Conservation (phyloP, 495 filamentous ascomycete species). For the Tuber magnatum region DNA sequence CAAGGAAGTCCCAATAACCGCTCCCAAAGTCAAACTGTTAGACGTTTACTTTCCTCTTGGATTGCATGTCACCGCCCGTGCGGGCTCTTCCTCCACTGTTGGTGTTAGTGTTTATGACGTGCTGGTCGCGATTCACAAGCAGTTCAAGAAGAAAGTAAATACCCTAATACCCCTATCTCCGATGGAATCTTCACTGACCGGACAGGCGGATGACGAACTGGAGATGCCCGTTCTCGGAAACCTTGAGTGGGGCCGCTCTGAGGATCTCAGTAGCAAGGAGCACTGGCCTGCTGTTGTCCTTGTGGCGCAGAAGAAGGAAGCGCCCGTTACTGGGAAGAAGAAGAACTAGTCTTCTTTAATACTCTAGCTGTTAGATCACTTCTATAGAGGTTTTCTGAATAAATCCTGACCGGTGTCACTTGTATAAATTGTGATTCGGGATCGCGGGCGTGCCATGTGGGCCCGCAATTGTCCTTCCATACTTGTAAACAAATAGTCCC, state of each 20-base stretch:
- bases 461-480: neutral
- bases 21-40: constrained; percentile 36
- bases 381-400: constrained; percentile 7
- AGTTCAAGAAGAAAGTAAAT: constrained; percentile 40
- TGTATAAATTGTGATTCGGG: neutral
- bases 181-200: neutral
- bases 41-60: constrained; percentile 38
- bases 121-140: constrained; percentile 39
- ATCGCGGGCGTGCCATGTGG: neutral
- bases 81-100: constrained; percentile 28
- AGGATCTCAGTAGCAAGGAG: constrained; percentile 33
- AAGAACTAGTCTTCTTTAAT: constrained; percentile 27
- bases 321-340: constrained; percentile 34
- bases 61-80: constrained; percentile 38
- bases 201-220: constrained; percentile 38
- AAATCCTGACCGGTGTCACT: neutral
- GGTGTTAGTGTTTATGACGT: constrained; percentile 40
- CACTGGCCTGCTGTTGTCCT: constrained; percentile 39
- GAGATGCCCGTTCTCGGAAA: constrained; percentile 38
- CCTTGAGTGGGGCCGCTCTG: constrained; percentile 39
- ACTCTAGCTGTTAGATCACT: constrained; percentile 2
- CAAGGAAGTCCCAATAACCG: constrained; percentile 34
- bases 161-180: neutral
- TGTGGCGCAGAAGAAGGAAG: constrained; percentile 41
- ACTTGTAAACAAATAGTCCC: neutral